Base-by-base conservation (phyloP, 1,139 yeast genomes). In the Candida labiduridarum region DNA sequence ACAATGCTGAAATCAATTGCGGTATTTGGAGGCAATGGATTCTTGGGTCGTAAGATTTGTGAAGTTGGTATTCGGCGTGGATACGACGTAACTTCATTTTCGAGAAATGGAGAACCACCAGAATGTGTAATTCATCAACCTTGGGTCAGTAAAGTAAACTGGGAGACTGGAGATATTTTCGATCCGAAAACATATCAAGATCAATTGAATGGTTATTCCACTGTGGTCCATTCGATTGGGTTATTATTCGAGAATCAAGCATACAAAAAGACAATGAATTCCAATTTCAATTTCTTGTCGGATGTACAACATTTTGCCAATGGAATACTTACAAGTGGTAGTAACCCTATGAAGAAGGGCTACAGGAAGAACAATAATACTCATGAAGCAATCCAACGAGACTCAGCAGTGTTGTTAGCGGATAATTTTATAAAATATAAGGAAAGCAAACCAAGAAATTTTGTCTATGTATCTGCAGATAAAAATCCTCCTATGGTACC, bases 21-120 rank as follows among this genome's bases (percentile, higher is more conserved):
- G 8, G 89, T 90, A 0, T 82, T 91, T 59, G 97, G 97, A 16
- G 97, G 97, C 0, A 84, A 83, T 53, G 97, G 97, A 3, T 89
- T 89, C 62, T 68, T 91, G 16, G 89, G 90, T 18, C 79, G 80
- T 52, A 79, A 88, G 52, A 83, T 91, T 14, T 89, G 96, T 61
- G 84, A 84, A 60, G 77, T 78, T 1, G 96, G 89, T 0, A 68
- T 87, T 2, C 70, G 67, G 27, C 68, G 80, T 40, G 96, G 96
- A 0, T 82, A 77, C 66, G 67, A 76, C 11, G 94, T 89, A 2
- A 77, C 83, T 0, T 79, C 95, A 0, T 68, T 87, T 38, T 80
- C 89, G 59, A 67, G 78, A 52, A 79, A 87, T 0, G 91, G 91
- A 0, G 65, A 62, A 12, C 75, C 83, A n/a, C 88, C 90, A 2